These are phyloP conservation scores for Fusarium nodosum DNA, from an alignment of 2,329 filamentous ascomycete species.

Conservation along the genomic window DNA sequence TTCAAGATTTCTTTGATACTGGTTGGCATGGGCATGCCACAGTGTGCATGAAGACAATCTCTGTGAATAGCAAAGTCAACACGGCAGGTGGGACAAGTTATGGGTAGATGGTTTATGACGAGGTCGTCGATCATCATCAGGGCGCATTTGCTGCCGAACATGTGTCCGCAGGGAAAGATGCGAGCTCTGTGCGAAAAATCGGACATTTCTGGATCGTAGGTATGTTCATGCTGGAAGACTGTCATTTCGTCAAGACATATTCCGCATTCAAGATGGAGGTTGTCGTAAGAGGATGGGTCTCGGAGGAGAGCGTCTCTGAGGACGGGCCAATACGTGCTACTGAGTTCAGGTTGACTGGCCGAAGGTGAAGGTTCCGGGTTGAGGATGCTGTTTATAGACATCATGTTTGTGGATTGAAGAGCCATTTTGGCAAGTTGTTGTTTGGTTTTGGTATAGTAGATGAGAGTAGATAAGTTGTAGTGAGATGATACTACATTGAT, in stretches of 20 bases:
- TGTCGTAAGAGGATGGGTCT: conserved; percentile 3
- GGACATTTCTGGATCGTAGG: background rate
- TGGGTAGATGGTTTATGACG: rapidly evolving
- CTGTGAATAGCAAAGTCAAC: conserved; percentile 1
- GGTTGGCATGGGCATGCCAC: conserved; percentile 22
- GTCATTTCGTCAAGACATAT: conserved; percentile 32
- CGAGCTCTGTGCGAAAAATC: conserved; percentile 18
- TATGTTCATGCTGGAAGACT: conserved; percentile 25
- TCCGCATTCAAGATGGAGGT: conserved; percentile 19
- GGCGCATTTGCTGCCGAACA: conserved; percentile 35
- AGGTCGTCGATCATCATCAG: background rate
- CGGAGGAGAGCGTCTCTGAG: conserved; percentile 27
- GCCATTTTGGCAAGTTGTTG: background rate
- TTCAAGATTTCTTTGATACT: background rate
- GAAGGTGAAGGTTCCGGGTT: background rate
- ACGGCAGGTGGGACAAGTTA: conserved; percentile 25
- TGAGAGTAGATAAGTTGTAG: background rate
- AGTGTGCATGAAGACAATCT: conserved; percentile 4
- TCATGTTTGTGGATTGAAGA: background rate
- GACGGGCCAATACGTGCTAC: conserved; percentile 17
- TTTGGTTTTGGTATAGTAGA: background rate
- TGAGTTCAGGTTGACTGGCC: rapidly evolving
- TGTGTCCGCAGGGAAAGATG: conserved; percentile 39
- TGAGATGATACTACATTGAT: background rate
- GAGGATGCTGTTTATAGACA: conserved; percentile 16